Evolutionary conservation across 305 asterid species (phyloP).

Genomic region (Solanum hybrid): DNA sequence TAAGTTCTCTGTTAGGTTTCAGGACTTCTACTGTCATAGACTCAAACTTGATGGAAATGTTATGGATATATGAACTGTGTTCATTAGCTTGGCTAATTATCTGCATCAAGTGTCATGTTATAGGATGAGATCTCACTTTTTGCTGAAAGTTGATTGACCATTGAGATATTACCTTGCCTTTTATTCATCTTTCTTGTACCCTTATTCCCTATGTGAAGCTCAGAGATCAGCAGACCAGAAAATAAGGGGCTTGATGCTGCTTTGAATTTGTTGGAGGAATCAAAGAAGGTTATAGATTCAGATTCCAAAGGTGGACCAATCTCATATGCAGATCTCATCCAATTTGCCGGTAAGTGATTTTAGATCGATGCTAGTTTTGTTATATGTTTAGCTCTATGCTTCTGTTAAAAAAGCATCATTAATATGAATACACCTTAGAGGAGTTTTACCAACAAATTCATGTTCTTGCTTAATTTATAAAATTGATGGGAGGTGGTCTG

Average conservation of each 20-base stretch:
- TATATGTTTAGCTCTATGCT: background rate
- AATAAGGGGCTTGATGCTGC: constrained; percentile 67
- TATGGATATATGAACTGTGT: background rate
- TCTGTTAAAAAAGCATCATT: background rate
- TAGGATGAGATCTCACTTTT: background rate
- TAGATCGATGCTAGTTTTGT: background rate
- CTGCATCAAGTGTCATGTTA: background rate
- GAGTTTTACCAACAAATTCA: background rate
- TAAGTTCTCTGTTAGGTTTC: background rate
- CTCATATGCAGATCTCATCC: constrained; percentile 85
- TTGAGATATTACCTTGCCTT: background rate
- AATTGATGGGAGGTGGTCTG: background rate
- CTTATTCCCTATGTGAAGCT: constrained; percentile 58
- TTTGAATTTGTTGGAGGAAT: constrained; percentile 58
- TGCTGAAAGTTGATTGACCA: background rate
- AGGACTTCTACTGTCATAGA: background rate
- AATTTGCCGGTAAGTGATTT: constrained; percentile 46
- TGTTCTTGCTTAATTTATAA: background rate
- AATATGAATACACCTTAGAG: background rate
- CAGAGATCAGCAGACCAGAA: constrained; percentile 94
- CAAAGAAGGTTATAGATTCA: constrained; percentile 77
- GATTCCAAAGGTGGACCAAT: constrained; percentile 80
- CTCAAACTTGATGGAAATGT: background rate
- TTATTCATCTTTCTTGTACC: constrained; percentile 15
- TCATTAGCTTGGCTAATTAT: background rate